Evolutionary conservation across 768 basidiomycete genomes (phyloP), one percentile per base, ranked within the genome.

Genomic region (Cyathus striatus): DNA sequence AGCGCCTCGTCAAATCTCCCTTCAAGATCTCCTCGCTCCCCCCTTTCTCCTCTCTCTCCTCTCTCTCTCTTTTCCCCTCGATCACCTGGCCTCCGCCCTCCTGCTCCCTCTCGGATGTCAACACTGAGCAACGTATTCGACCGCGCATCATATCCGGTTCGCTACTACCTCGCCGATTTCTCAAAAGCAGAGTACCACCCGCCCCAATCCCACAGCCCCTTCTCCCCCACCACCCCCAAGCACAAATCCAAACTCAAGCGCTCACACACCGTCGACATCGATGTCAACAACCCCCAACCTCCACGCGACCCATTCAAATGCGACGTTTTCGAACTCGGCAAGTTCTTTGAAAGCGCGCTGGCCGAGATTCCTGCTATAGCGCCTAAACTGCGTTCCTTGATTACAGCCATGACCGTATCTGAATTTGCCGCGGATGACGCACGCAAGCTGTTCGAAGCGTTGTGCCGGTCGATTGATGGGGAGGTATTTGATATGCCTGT

Each of bases 361-460:
- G 6, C 13, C 18, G 6, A 20, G 13, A 60, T 72, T 4, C 73
- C 73, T 0, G 58, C 53, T 38, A 61, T 78, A 12, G 52, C 59
- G 3, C 41, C 46, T 1, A 76, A 73, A 43, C 56, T 76, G 44
- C 68, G 65, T 27, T 58, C 70, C 0, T 57, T 79, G 7, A 65
- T 71, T 9, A 66, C 63, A 26, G 68, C 70, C n/a, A 78, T 79
- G 75, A 61, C 53, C 0, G 50, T 62, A 2, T 71, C 72, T 22
- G 65, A 63, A 21, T 76, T 76, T 48, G 65, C 62, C n/a, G 75
- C 74, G 1, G 72, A 79, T 26, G 73, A 71, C 39, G 58, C 73
- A 2, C 64, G 70, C 9, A 70, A 69, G 40, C 58, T 76, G 36
- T 76, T 77, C 42, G 75, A 78, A 47, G 71, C 73, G 9, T 54